Evolutionary conservation across 768 basidiomycete genomes (phyloP), one percentile per base, ranked within the genome.

Genomic region (Ephemerocybe angulata): DNA sequence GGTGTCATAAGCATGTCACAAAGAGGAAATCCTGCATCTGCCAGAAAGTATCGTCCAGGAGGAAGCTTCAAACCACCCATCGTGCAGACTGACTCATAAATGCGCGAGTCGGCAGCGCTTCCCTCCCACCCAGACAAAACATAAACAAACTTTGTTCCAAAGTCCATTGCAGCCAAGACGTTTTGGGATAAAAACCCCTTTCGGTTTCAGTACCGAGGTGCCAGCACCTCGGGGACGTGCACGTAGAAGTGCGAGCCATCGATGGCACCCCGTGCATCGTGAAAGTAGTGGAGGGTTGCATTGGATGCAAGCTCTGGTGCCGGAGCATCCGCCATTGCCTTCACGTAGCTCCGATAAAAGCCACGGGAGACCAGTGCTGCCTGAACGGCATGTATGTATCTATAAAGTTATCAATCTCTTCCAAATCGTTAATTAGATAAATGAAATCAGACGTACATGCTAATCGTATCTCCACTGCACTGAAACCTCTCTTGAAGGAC

Each of bases 81-180:
- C 0, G n/a, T n/a, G n/a, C 60, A 56, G 3, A 70, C 69, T 51
- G 54, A 27, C 12, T 66, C 53, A 53, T 43, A 70, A 1, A 71
- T 33, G 1, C 42, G 24, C 3, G 60, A 53, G 59, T 72, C 69
- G 24, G 66, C 33, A 3, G 64, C 65, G 61, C 62, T 64, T 0
- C 68, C 70, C 46, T 73, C 69, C 70, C 72, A 72, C n/a, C 72
- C 69, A 49, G 31, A 40, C 0, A 70, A 58, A 22, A 68, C 50
- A 55, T 70, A 72, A 12, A 35, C 25, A 52, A 72, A 72, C 3
- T 35, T 19, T 42, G 69, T 50, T 27, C 56, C 54, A 19, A 65
- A 67, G 13, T 42, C 53, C 40, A 52, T 69, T 4, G 41, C 60
- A 0, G 67, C 67, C 31, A 71, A 65, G 27, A 62, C 53, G 54